Conservation (phyloP, 805 yeast species). For the Candida methanosorbosa region DNA sequence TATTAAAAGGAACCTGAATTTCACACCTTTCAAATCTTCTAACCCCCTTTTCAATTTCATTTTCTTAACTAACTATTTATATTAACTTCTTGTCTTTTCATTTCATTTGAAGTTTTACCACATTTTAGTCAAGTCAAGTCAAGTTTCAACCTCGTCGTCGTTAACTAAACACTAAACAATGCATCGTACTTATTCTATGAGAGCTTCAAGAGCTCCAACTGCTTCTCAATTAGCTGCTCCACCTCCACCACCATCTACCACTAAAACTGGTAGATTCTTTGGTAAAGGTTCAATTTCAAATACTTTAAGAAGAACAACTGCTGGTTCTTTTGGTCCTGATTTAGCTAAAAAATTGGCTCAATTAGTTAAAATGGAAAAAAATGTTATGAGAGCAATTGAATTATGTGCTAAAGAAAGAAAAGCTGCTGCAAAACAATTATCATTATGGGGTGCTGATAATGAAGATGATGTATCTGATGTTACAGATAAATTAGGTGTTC, state of each 20-base stretch:
- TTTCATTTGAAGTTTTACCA: too few relatives aligned
- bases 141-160: too few relatives aligned
- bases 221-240: constrained; percentile 92
- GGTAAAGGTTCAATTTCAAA: constrained; percentile 64
- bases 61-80: background rate
- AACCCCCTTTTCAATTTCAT: too few relatives aligned
- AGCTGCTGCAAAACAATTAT: constrained; percentile 74
- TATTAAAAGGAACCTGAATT: too few relatives aligned
- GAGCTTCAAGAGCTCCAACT: constrained; percentile 94
- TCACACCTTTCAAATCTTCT: too few relatives aligned
- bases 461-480: constrained; percentile 83
- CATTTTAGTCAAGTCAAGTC: too few relatives aligned
- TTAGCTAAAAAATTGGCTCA: constrained; percentile 65
- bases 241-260: constrained; percentile 89
- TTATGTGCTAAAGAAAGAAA: constrained; percentile 69
- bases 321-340: constrained; percentile 78
- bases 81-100: background rate
- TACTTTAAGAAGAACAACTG: constrained; percentile 51
- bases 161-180: constrained; percentile 29
- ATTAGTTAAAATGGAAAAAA: constrained; percentile 74
- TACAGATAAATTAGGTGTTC: constrained; percentile 79
- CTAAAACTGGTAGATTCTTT: constrained; percentile 77
- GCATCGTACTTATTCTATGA: constrained; percentile 98
- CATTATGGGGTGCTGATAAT: constrained; percentile 81
- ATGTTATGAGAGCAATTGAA: constrained; percentile 72